These are phyloP conservation scores for Mycena sanguinolenta DNA, from an alignment of 768 basidiomycete genomes.

Conservation along the genomic window DNA sequence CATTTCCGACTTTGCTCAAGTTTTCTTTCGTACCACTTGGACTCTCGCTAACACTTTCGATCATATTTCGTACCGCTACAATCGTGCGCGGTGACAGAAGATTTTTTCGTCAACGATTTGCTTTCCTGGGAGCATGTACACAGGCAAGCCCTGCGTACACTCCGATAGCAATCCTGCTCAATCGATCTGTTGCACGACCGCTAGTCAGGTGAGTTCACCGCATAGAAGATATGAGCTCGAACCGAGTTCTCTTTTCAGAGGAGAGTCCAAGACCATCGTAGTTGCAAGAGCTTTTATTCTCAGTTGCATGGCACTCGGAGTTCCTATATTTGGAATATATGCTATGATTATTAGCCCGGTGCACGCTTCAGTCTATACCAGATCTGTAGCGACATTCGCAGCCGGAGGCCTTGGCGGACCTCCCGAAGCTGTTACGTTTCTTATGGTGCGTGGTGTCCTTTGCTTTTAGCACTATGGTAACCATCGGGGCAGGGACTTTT, in stretches of 20 bases:
- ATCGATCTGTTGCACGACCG: neutral
- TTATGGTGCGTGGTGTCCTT: neutral
- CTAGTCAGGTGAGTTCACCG: neutral
- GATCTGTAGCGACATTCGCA: neutral
- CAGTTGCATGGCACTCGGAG: no score
- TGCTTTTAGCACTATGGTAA: neutral
- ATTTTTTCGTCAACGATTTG: neutral
- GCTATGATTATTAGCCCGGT: neutral
- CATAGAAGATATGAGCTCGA: no score
- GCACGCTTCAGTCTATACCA: neutral
- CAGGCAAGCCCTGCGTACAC: neutral
- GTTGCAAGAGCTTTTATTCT: neutral
- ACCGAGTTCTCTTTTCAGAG: neutral
- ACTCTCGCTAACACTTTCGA: neutral
- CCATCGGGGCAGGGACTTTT: neutral
- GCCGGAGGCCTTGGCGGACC: neutral
- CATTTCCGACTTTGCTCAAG: neutral
- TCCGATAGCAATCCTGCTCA: no score
- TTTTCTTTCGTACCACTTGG: neutral
- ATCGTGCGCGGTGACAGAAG: neutral
- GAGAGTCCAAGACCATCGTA: neutral
- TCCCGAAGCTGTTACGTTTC: neutral
- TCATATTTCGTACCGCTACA: neutral
- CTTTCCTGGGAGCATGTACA: neutral
- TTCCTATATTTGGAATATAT: constrained; percentile 1